Evolutionary conservation across 805 yeast species (phyloP), one percentile per base, ranked within the genome.

Genomic region (Cyberlindnera bimundalis): DNA sequence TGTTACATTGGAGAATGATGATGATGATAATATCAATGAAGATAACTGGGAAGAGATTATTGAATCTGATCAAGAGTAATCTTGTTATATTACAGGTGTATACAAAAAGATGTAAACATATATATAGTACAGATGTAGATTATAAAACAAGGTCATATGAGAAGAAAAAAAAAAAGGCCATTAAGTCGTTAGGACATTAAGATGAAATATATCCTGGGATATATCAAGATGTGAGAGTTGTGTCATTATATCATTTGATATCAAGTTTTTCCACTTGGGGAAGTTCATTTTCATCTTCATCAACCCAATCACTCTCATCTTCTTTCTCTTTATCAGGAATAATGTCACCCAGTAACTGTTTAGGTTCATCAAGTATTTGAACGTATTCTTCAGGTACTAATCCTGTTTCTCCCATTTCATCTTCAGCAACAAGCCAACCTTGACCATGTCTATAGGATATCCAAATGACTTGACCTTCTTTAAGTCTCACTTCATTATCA

Each of bases 361-460:
- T 35, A n/a, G 35, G 45, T 19, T 34, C 31, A 6, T 21, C 10
- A 15, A 67, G 26, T 33, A 73, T 58, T 38, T 85, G 83, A 23
- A 93, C 96, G 55, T 90, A 93, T 54, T 86, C 96, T 55, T 90
- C 96, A 1, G 99, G 99, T 6, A 93, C 95, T 37, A 93, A 74
- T 2, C 99, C 99, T 11, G 95, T 85, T 47, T 81, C 84, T 1
- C 87, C 88, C 20, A 57, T 70, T 1, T 86, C 82, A 55, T 88
- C 89, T 45, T 73, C 73, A 1, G 97, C 98, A 37, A 93, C 97
- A 3, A 93, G 73, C 99, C 99, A 93, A 7, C 99, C 99, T 60
- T 91, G 97, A 19, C 98, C 98, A 60, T 91, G 96, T 42, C 95
- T 78, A 61, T 90, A 91, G 44, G 83, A 79, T 23, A 93, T 84